Conservation (phyloP, 768 basidiomycete genomes). For the Tephrocybe sp. region DNA sequence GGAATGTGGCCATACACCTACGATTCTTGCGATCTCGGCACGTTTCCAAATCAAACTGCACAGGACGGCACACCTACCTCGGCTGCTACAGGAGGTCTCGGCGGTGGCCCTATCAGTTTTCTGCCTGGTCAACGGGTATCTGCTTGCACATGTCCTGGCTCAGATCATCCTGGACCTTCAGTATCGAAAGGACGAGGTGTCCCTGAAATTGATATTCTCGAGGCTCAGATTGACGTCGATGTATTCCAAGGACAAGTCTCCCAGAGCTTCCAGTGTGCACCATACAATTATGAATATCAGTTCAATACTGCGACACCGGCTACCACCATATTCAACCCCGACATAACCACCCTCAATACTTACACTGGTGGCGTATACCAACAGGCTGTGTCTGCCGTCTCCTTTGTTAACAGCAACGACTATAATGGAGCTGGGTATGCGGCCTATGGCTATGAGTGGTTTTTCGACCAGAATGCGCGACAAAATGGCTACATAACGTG, state of each 20-base stretch:
- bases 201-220: constrained; percentile 92
- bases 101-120: constrained; percentile 61
- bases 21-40: constrained; percentile 82
- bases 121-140: constrained; percentile 86
- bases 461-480: constrained; percentile 65
- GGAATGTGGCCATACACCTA: constrained; percentile 88
- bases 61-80: constrained; percentile 56
- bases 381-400: constrained; percentile 70
- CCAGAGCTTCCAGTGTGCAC: constrained; percentile 79
- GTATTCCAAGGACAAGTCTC: constrained; percentile 63
- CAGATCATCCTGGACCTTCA: constrained; percentile 86
- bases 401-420: constrained; percentile 47
- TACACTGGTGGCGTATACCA: constrained; percentile 74
- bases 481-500: constrained; percentile 81
- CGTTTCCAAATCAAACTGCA: constrained; percentile 76
- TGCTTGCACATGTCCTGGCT: constrained; percentile 82
- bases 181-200: constrained; percentile 68
- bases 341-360: constrained; percentile 53
- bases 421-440: constrained; percentile 57
- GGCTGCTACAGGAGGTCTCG: constrained; percentile 47
- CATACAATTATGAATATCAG: constrained; percentile 69
- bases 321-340: constrained; percentile 49
- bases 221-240: constrained; percentile 67
- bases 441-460: constrained; percentile 78
- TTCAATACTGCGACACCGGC: constrained; percentile 53